Percentiles rank a stretch among this genome's conserved stretches.
Conservation (phyloP, 371 early-diverging fungal genomes). For the Haplosporangium sp. region DNA sequence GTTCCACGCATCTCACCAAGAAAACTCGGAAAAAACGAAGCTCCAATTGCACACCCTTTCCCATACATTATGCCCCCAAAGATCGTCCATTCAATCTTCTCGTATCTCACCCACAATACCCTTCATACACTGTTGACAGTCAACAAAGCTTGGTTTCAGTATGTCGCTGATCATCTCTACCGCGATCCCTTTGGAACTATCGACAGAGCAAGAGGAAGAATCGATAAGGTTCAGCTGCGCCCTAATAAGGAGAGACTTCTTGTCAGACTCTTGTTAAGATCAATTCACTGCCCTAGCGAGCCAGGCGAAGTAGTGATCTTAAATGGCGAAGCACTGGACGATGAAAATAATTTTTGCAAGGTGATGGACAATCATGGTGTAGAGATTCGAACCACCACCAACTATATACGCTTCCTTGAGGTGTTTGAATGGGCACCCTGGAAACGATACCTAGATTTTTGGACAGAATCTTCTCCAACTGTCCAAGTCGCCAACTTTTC, state of each 20-base stretch:
- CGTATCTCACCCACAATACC: slow-evolving; percentile 7
- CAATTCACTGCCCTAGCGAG: slow-evolving; percentile 24
- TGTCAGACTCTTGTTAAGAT: slow-evolving; percentile 16
- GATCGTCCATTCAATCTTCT: slow-evolving; percentile 8
- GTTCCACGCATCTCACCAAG: not conserved
- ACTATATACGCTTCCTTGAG: slow-evolving; percentile 27
- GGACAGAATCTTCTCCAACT: not conserved
- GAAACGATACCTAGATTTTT: slow-evolving; percentile 25
- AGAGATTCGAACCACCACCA: slow-evolving; percentile 15
- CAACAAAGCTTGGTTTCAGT: slow-evolving; percentile 23
- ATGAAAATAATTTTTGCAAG: not conserved
- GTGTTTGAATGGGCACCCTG: slow-evolving; percentile 32
- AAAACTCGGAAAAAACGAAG: not conserved
- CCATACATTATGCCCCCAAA: not conserved
- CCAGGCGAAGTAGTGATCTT: slow-evolving; percentile 18
- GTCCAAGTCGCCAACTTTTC: not conserved
- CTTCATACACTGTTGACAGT: slow-evolving; percentile 16
- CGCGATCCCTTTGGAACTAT: slow-evolving; percentile 22
- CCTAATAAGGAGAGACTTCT: slow-evolving; percentile 14
- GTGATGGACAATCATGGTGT: slow-evolving; percentile 3
- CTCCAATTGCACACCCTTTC: slow-evolving; percentile 1
- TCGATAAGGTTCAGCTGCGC: not conserved
- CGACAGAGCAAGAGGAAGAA: not conserved
- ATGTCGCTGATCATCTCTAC: slow-evolving; percentile 7
- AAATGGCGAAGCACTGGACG: slow-evolving; percentile 2